phyloP scores from a whole-genome alignment of 306 rosid genomes.

The Rubus idaeus region DNA sequence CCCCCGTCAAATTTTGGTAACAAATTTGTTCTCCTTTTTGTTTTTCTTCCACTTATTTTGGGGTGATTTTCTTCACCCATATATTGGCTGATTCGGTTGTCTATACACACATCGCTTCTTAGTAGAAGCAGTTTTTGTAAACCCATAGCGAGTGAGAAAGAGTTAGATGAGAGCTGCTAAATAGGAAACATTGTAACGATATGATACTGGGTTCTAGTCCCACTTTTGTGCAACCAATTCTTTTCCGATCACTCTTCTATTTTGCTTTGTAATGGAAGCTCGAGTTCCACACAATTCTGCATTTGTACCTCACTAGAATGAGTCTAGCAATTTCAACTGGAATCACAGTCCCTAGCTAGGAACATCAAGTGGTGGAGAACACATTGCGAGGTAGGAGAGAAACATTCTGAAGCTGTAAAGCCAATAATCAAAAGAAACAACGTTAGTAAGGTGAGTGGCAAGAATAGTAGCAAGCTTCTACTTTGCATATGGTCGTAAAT shows the following conservation, averaged over 20 bases:
- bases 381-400: too few species aligned
- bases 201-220: not conserved
- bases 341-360: too few species aligned
- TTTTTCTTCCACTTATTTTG: not conserved
- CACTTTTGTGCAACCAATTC: not conserved
- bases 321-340: too few species aligned
- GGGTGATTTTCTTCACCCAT: not conserved
- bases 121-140: conserved; percentile 9
- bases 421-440: too few species aligned
- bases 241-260: not conserved
- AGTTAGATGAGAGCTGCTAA: not conserved
- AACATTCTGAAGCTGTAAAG: too few species aligned
- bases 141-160: not conserved
- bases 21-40: not conserved
- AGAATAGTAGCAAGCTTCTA: too few species aligned
- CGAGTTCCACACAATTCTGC: not conserved
- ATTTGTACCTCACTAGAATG: not conserved
- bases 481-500: too few species aligned
- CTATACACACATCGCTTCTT: not conserved
- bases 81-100: not conserved
- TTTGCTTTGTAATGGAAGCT: not conserved
- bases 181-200: not conserved
- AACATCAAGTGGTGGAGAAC: too few species aligned
- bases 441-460: too few species aligned
- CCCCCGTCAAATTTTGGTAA: not conserved